Conservation (phyloP, 2,329 filamentous ascomycete genomes). For the Cryphonectria naterciae region DNA sequence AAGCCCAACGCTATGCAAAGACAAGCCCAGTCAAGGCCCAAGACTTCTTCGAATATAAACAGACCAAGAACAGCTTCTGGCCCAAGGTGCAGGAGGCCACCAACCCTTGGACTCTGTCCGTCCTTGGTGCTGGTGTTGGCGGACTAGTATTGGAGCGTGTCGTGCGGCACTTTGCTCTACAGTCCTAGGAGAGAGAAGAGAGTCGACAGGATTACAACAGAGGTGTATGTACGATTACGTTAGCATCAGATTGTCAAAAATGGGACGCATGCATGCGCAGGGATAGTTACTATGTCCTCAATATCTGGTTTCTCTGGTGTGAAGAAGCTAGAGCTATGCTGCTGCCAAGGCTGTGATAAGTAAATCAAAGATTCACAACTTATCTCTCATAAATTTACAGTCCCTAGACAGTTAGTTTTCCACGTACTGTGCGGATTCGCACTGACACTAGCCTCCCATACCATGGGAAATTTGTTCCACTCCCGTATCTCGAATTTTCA, state of each 20-base stretch:
- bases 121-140: constrained; percentile 53
- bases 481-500: background rate
- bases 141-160: constrained; percentile 50
- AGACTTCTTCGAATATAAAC: constrained; percentile 55
- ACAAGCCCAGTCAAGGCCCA: constrained; percentile 55
- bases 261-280: background rate
- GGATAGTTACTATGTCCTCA: background rate
- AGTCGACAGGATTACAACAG: background rate
- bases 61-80: constrained; percentile 65
- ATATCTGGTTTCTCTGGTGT: background rate
- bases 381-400: no score
- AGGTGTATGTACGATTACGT: background rate
- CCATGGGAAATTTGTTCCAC: no score
- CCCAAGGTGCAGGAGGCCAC: constrained; percentile 51
- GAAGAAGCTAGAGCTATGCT: background rate
- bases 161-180: constrained; percentile 20
- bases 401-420: background rate
- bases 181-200: background rate
- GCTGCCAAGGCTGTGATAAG: background rate
- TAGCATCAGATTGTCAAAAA: background rate
- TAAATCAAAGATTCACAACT: background rate
- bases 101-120: constrained; percentile 61
- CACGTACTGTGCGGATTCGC: background rate
- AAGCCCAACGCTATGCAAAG: constrained; percentile 55
- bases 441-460: background rate